Base-by-base conservation (phyloP, 176 grass and related monocot genomes). In the Cenchrus purpureus region DNA sequence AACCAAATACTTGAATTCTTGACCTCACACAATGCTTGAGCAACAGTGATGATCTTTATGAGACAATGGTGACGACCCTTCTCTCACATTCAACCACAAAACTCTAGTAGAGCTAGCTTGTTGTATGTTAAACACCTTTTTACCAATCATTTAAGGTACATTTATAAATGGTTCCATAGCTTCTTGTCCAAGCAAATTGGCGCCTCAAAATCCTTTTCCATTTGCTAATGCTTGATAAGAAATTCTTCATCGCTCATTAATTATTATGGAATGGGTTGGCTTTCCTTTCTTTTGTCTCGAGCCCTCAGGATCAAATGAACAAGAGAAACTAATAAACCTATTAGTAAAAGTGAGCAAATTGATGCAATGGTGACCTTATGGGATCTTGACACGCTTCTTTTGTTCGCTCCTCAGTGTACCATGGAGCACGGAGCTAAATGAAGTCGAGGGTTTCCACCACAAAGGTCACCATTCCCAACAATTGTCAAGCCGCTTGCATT, bases 1-100 rank as follows among this genome's bases (percentile, higher is more conserved):
- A 77, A 83, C 53, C 31, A n/a, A n/a, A n/a, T n/a, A 88, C 34
- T 84, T 77, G 37, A 84, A 90, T 17, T 90, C 88, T 49, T 78
- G 37, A 64, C 88, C 88, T 90, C n/a, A n/a, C n/a, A n/a, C 55
- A 0, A 86, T 51, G 22, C 84, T 87, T 53, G 60, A 80, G 62
- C 80, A 90, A 12, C 79, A 73, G 89, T 87, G 20, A 90, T 31
- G 53, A 75, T 87, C 67, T 68, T 83, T 53, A 83, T 17, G n/a
- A 90, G 79, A 65, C 54, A 74, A 17, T 68, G 84, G 40, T 90
- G 89, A 0, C 74, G 4, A 78, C 29, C 13, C 17, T 87, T 79
- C 61, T 40, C 17, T 83, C 68, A 29, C 89, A 90, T 70, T 87
- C 88, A 44, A 37, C 40, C 0, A 20, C 20, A 17, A 90, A 90